Percentiles rank a stretch among this genome's conserved stretches.
Conservation (phyloP, 2,329 filamentous ascomycete species). For the Aspergillus alliaceus region DNA sequence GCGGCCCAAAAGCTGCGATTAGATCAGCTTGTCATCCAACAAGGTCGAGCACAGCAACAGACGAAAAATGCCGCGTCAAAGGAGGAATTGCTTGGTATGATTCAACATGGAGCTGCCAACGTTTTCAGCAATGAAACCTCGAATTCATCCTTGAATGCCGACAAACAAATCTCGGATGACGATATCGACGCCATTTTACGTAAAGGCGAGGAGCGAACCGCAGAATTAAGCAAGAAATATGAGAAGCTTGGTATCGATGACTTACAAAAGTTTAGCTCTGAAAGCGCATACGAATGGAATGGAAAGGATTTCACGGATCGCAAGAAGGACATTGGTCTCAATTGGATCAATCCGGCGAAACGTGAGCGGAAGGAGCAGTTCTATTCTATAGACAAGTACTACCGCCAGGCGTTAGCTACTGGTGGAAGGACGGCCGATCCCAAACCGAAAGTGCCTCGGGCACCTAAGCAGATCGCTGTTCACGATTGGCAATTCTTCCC, state of each 20-base stretch:
- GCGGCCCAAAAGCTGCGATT: slow-evolving; percentile 95
- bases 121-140: slow-evolving; percentile 77
- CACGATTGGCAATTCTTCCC: slow-evolving; percentile 99
- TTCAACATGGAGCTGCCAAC: slow-evolving; percentile 95
- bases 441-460: slow-evolving; percentile 92
- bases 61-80: slow-evolving; percentile 92
- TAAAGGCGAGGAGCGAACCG: slow-evolving; percentile 84
- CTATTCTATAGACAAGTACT: slow-evolving; percentile 99
- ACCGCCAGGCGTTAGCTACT: slow-evolving; percentile 84
- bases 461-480: slow-evolving; percentile 86
- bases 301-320: slow-evolving; percentile 90
- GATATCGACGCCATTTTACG: slow-evolving; percentile 88
- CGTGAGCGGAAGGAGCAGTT: slow-evolving; percentile 97
- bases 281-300: slow-evolving; percentile 99
- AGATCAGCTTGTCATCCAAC: slow-evolving; percentile 96
- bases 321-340: slow-evolving; percentile 89
- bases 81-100: slow-evolving; percentile 95
- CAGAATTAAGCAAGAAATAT: slow-evolving; percentile 87
- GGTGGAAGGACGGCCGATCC: slow-evolving; percentile 75
- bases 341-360: slow-evolving; percentile 98
- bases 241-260: slow-evolving; percentile 97
- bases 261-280: slow-evolving; percentile 94
- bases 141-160: slow-evolving; percentile 59
- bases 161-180: slow-evolving; percentile 71
- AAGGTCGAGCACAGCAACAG: slow-evolving; percentile 88